phyloP scores from a whole-genome alignment of 805 yeast genomes.

The Tetrapisispora arboricola region DNA sequence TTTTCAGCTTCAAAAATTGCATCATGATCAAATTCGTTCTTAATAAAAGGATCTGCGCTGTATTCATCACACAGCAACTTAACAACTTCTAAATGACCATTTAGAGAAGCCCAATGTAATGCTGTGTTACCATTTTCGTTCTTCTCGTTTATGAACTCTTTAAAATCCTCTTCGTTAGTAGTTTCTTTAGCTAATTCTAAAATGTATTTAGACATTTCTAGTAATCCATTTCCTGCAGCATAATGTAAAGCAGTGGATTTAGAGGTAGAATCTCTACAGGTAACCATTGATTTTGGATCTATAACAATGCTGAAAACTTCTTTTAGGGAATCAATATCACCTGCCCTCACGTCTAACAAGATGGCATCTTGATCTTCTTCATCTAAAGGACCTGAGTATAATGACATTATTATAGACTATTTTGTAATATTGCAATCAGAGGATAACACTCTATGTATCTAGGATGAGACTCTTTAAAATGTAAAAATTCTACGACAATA shows the following conservation, averaged over 20 bases:
- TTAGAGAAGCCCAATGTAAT: slow-evolving; percentile 90
- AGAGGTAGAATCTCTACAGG: slow-evolving; percentile 53
- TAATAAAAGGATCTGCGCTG: slow-evolving; percentile 70
- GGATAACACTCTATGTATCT: no score
- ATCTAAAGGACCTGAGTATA: slow-evolving; percentile 29
- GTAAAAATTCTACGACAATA: no score
- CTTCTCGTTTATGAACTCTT: slow-evolving; percentile 36
- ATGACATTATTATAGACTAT: slow-evolving; percentile 12
- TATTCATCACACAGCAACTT: slow-evolving; percentile 60
- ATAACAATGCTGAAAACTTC: slow-evolving; percentile 53
- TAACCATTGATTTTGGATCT: slow-evolving; percentile 33
- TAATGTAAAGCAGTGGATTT: slow-evolving; percentile 76
- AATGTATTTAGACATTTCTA: slow-evolving; percentile 52
- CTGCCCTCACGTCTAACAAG: slow-evolving; percentile 75
- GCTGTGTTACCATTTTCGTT: slow-evolving; percentile 90
- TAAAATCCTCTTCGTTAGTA: slow-evolving; percentile 32
- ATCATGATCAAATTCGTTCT: slow-evolving; percentile 71
- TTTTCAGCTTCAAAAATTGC: slow-evolving; percentile 82
- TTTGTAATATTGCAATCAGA: no score
- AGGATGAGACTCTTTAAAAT: no score
- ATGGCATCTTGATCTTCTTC: slow-evolving; percentile 80
- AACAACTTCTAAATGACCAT: slow-evolving; percentile 71
- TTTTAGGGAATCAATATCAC: slow-evolving; percentile 68
- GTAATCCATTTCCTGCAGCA: slow-evolving; percentile 94
- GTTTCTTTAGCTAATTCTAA: slow-evolving; percentile 35